phyloP scores from a whole-genome alignment of 805 yeast species.

The Cyberlindnera mississippiensis region DNA sequence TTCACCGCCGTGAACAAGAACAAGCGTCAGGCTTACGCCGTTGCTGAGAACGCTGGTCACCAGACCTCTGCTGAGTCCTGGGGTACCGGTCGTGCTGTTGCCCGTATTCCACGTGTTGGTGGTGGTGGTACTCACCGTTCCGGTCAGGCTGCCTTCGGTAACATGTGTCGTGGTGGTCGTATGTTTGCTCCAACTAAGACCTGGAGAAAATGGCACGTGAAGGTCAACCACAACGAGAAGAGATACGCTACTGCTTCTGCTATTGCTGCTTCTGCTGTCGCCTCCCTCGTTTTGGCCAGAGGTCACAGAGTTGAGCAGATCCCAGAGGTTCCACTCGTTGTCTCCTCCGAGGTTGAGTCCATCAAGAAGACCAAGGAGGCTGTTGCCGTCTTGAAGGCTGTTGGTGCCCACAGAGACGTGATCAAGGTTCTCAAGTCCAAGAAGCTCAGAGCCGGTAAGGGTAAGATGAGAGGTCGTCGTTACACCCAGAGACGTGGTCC shows the following conservation, averaged over 20 bases:
- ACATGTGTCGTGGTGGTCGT: slow-evolving; percentile 99
- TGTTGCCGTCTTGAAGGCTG: slow-evolving; percentile 94
- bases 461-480: slow-evolving; percentile 99
- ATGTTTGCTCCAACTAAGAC: slow-evolving; percentile 99
- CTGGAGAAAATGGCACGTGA: slow-evolving; percentile 99
- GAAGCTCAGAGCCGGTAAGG: slow-evolving; percentile 99
- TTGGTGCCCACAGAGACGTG: slow-evolving; percentile 98
- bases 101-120: slow-evolving; percentile 99
- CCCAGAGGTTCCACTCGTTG: slow-evolving; percentile 98
- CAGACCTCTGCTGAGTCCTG: slow-evolving; percentile 99
- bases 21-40: slow-evolving; percentile 99
- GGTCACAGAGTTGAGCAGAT: slow-evolving; percentile 99
- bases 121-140: slow-evolving; percentile 99
- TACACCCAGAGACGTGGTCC: slow-evolving; percentile 99
- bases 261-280: slow-evolving; percentile 97
- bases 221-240: slow-evolving; percentile 99
- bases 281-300: slow-evolving; percentile 98
- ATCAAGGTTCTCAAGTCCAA: slow-evolving; percentile 97
- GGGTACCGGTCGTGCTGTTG: slow-evolving; percentile 99
- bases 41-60: slow-evolving; percentile 98
- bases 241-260: slow-evolving; percentile 99
- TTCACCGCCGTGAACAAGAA: slow-evolving; percentile 98
- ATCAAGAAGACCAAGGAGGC: slow-evolving; percentile 98
- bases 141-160: slow-evolving; percentile 99
- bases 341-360: slow-evolving; percentile 87